Conservation (phyloP, 306 rosid species). For the Quercus glauca region DNA sequence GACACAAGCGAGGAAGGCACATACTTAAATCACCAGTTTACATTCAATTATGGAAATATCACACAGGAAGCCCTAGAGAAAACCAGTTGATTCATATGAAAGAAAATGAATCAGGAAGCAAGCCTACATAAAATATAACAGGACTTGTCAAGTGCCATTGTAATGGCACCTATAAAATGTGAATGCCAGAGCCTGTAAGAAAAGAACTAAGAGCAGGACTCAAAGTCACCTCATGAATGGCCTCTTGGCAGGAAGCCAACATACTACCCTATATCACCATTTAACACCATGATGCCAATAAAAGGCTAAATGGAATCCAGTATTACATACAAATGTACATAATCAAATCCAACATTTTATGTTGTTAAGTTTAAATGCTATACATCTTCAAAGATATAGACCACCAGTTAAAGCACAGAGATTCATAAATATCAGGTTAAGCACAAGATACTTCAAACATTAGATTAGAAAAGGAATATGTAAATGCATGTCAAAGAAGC, state of each 20-base stretch:
- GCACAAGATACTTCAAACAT: background rate
- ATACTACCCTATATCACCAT: background rate
- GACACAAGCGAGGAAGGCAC: background rate
- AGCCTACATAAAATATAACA: background rate
- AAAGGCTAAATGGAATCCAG: background rate
- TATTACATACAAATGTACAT: background rate
- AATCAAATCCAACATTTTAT: background rate
- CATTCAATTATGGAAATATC: background rate
- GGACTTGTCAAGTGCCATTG: background rate
- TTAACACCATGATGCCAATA: background rate
- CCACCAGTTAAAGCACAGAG: background rate
- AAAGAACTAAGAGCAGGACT: background rate
- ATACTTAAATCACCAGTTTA: background rate
- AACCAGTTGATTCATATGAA: background rate
- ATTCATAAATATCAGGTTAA: background rate
- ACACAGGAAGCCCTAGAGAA: background rate
- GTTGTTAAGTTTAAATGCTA: background rate
- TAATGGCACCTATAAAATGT: background rate
- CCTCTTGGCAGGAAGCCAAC: background rate
- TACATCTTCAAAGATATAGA: background rate
- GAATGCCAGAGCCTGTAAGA: background rate
- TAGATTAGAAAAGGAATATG: background rate
- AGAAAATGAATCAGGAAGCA: background rate
- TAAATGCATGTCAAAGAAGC: background rate
- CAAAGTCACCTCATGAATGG: background rate